phyloP scores from a whole-genome alignment of 1,139 yeast species.

The Candida pseudoviswanathii region DNA sequence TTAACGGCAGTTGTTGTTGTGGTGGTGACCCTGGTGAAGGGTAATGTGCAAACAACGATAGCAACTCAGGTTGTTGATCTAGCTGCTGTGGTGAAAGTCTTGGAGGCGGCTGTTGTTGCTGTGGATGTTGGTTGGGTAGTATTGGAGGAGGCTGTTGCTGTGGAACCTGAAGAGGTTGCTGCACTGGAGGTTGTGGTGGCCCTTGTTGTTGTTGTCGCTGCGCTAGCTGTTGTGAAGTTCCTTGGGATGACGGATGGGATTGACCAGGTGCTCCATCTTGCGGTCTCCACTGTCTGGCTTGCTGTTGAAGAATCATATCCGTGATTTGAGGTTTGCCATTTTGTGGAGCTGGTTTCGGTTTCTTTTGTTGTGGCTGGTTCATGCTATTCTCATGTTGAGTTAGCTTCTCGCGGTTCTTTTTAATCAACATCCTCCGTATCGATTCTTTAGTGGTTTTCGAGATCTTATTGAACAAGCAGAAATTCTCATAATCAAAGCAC shows the following conservation, averaged over 20 bases:
- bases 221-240: not conserved
- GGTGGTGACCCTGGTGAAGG: not conserved
- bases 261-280: not conserved
- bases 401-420: conserved; percentile 26
- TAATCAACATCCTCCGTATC: conserved; percentile 30
- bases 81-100: not conserved
- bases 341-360: not conserved
- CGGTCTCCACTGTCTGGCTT: not conserved
- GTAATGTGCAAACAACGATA: not conserved
- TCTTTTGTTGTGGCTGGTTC: conserved; percentile 1
- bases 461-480: conserved; percentile 42
- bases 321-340: not conserved
- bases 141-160: not conserved
- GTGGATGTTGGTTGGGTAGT: not conserved
- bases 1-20: not conserved
- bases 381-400: conserved; percentile 20
- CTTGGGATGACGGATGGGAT: not conserved
- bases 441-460: conserved; percentile 31
- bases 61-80: not conserved
- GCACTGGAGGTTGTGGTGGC: not conserved
- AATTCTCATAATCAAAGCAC: conserved; percentile 49
- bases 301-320: not conserved
- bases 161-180: not conserved
- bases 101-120: conserved; percentile 12
- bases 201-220: not conserved